These are phyloP conservation scores for Coemansia sp. DNA, from an alignment of 192 early-diverging fungal species.

Conservation along the genomic window DNA sequence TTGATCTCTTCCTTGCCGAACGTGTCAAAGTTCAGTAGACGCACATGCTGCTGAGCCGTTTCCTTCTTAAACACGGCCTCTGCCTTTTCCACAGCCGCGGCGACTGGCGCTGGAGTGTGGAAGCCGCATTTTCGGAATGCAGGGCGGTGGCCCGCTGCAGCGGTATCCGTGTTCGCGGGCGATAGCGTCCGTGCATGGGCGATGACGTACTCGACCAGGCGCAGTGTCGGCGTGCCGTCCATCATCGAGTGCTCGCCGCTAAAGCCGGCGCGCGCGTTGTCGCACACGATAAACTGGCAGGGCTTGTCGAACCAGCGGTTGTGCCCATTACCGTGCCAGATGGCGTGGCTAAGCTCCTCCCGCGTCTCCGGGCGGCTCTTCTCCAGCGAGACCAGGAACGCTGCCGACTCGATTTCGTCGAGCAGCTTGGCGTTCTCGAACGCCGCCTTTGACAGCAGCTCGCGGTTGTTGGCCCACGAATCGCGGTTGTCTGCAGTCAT, in stretches of 20 bases:
- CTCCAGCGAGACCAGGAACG: constrained; percentile 89
- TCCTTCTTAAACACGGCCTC: constrained; percentile 68
- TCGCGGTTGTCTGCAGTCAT: constrained; percentile 91
- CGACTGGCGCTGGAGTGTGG: constrained; percentile 53
- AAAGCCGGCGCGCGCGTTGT: constrained; percentile 95
- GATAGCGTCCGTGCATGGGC: constrained; percentile 45
- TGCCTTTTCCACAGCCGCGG: constrained; percentile 57
- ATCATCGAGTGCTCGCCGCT: constrained; percentile 91
- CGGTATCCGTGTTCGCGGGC: constrained; percentile 50
- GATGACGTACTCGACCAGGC: constrained; percentile 76
- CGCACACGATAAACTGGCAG: constrained; percentile 91
- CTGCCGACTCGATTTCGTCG: constrained; percentile 83
- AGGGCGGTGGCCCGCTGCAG: background rate
- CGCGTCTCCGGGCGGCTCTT: constrained; percentile 79
- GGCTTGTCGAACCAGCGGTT: constrained; percentile 98
- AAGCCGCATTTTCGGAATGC: constrained; percentile 60
- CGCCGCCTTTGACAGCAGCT: constrained; percentile 54
- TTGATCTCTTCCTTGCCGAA: constrained; percentile 97
- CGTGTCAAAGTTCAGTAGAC: constrained; percentile 74
- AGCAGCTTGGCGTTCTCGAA: constrained; percentile 66
- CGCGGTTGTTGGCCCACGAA: constrained; percentile 78
- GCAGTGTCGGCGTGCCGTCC: constrained; percentile 90
- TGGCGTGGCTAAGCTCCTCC: constrained; percentile 78
- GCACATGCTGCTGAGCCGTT: constrained; percentile 73
- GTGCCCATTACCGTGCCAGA: constrained; percentile 92